Evolutionary conservation across 1,139 yeast species (phyloP).

Genomic region (Wickerhamiella pararugosa): DNA sequence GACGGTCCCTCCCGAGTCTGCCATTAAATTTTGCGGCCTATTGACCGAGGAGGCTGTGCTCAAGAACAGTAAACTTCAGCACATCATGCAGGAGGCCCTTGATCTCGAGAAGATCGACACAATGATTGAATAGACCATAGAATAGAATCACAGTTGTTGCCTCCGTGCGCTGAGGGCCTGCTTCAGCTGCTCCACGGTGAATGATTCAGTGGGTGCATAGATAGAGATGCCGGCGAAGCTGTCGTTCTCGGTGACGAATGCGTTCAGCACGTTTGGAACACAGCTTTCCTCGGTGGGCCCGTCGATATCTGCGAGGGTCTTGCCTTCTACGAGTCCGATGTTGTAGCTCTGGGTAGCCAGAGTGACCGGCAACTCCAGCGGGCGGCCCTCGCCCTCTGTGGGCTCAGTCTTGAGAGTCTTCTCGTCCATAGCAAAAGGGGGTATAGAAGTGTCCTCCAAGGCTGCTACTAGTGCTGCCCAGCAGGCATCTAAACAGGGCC

Average conservation of each 20-base stretch:
- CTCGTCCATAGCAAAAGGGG: conserved; percentile 38
- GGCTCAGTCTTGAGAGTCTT: conserved; percentile 11
- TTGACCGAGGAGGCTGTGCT: conserved; percentile 13
- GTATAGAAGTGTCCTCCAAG: conserved; percentile 43
- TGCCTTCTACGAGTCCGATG: conserved; percentile 10
- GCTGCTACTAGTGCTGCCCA: conserved; percentile 60
- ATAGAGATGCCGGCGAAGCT: conserved; percentile 2
- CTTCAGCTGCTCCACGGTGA: conserved; percentile 2
- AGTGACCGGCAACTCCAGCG: conserved; percentile 11
- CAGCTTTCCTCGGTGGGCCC: conserved; percentile 17
- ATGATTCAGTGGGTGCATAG: conserved; percentile 1
- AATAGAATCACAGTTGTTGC: not conserved
- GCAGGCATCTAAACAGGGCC: conserved; percentile 67
- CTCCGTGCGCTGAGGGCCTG: not conserved
- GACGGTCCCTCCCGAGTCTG: conserved; percentile 53
- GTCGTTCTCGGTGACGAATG: conserved; percentile 1
- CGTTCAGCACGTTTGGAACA: conserved; percentile 9
- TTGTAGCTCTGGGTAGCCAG: conserved; percentile 9
- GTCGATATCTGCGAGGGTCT: conserved; percentile 16
- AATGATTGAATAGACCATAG: not conserved
- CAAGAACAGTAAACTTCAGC: conserved; percentile 12
- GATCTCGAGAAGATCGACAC: conserved; percentile 12
- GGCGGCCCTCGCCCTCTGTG: conserved; percentile 3
- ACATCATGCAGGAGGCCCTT: conserved; percentile 11
- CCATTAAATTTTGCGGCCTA: conserved; percentile 41